Conservation (phyloP, 345 rosid species). For the Melaleuca quinquenervia region DNA sequence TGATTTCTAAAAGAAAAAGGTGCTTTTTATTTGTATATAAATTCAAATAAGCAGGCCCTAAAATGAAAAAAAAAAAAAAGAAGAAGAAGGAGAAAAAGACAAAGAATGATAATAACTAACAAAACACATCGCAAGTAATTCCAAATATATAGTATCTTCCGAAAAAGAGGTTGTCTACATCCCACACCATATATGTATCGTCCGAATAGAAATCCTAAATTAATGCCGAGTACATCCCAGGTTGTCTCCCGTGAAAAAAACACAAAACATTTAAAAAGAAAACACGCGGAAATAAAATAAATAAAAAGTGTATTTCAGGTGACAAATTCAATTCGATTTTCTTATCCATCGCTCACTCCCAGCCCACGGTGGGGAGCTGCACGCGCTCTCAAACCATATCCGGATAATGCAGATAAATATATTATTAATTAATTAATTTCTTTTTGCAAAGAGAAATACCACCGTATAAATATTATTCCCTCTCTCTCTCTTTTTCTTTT, state of each 20-base stretch:
- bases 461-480: too few relatives aligned
- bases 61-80: too few relatives aligned
- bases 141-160: neutral
- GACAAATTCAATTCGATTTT: neutral
- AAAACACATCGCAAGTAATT: neutral
- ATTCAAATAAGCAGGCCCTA: neutral
- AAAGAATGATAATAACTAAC: neutral
- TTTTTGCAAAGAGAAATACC: neutral
- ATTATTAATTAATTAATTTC: neutral
- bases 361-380: neutral
- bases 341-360: neutral
- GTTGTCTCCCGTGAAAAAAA: neutral
- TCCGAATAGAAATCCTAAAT: neutral
- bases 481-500: too few relatives aligned
- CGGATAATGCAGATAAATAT: neutral
- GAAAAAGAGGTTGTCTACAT: neutral
- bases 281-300: neutral
- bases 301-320: neutral
- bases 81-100: neutral
- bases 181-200: neutral
- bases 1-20: fast-evolving
- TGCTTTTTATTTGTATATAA: neutral
- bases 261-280: too few relatives aligned
- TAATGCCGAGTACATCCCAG: neutral
- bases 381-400: neutral